Percentiles rank a stretch among this genome's conserved stretches.
These are phyloP conservation scores for Gossypium australe DNA, from an alignment of 345 rosid genomes.

Conservation along the genomic window DNA sequence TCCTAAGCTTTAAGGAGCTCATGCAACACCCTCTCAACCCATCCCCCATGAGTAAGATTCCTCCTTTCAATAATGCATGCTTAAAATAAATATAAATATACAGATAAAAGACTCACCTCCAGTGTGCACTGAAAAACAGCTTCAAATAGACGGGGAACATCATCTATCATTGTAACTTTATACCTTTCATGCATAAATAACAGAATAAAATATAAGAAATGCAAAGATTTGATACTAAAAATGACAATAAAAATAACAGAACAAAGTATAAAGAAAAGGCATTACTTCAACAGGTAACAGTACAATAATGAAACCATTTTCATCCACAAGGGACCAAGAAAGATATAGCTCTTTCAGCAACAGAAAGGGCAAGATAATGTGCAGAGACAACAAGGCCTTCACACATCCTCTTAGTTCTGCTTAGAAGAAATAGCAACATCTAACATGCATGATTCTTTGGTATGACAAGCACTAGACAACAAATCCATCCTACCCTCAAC, in stretches of 20 bases:
- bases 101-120: slow-evolving; percentile 52
- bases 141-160: slow-evolving; percentile 95
- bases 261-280: not conserved
- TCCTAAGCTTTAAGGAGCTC: not conserved
- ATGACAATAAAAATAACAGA: not conserved
- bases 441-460: not conserved
- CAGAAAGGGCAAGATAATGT: not conserved
- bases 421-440: not conserved
- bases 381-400: not conserved
- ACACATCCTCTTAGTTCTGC: not conserved
- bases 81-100: not conserved
- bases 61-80: not conserved
- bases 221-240: not conserved
- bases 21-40: not conserved
- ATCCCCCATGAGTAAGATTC: not conserved
- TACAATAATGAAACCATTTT: not conserved
- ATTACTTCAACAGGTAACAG: not conserved
- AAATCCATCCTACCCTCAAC: not conserved
- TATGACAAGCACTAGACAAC: not conserved
- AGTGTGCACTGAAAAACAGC: slow-evolving; percentile 97
- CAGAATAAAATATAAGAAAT: not conserved
- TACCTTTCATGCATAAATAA: slow-evolving; percentile 53
- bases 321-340: not conserved
- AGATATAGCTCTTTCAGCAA: not conserved
- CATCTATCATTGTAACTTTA: slow-evolving; percentile 89